Percentiles rank a stretch among this genome's conserved stretches.
Conservation (phyloP, 2,329 filamentous ascomycete genomes). For the Leptographium wingfieldii region DNA sequence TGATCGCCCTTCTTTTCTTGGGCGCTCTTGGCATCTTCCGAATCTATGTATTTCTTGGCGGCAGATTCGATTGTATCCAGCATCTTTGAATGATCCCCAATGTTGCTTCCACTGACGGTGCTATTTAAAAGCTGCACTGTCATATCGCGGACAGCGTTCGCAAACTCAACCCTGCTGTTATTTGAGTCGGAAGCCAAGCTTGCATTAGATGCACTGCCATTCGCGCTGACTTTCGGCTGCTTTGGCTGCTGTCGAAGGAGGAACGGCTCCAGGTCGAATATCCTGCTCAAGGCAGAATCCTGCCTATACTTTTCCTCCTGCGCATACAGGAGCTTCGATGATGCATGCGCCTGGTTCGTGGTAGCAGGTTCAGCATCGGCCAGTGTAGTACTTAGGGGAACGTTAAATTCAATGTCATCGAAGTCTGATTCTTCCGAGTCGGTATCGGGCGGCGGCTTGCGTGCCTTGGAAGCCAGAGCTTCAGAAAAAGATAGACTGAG, state of each 20-base stretch:
- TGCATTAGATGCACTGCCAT: constrained; percentile 10
- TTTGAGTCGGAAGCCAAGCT: neutral
- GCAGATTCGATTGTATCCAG: constrained; percentile 38
- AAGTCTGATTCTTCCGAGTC: constrained; percentile 31
- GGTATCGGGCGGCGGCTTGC: constrained; percentile 25
- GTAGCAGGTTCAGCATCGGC: constrained; percentile 15
- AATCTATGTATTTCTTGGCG: constrained; percentile 35
- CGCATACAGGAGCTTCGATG: constrained; percentile 33
- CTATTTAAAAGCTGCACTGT: constrained; percentile 25
- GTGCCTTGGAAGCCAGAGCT: constrained; percentile 31
- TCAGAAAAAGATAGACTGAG: constrained; percentile 48
- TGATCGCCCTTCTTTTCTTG: neutral
- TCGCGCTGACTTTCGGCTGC: neutral
- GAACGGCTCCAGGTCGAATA: constrained; percentile 37
- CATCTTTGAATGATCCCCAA: constrained; percentile 31
- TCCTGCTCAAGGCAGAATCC: constrained; percentile 37
- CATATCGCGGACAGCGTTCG: constrained; percentile 25
- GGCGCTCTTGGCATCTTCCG: neutral
- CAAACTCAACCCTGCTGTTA: constrained; percentile 16
- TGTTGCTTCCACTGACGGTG: constrained; percentile 6
- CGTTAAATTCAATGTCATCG: constrained; percentile 33
- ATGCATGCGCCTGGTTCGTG: constrained; percentile 24
- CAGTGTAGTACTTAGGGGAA: constrained; percentile 8
- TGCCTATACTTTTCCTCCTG: constrained; percentile 42
- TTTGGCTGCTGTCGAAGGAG: constrained; percentile 16